phyloP scores from a whole-genome alignment of 1,284 basidiomycete species.

The Trametes pubescens region DNA sequence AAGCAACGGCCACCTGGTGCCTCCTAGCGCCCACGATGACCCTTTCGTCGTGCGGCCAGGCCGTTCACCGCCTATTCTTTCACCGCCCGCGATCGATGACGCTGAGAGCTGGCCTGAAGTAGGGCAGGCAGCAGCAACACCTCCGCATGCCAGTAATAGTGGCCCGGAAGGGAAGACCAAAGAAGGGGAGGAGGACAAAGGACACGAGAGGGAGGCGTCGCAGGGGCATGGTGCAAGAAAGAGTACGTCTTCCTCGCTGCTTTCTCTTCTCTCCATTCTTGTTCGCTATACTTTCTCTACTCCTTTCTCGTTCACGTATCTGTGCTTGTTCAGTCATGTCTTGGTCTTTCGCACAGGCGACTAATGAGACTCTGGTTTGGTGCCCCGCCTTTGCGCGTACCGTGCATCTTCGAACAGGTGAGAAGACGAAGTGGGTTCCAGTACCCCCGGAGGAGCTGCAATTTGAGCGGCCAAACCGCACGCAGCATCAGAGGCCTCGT shows the following conservation, averaged over 20 bases:
- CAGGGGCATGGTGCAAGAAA: slow-evolving; percentile 49
- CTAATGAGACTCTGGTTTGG: slow-evolving; percentile 25
- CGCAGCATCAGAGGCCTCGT: slow-evolving; percentile 34
- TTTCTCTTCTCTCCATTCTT: slow-evolving; percentile 21
- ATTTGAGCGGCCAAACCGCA: slow-evolving; percentile 45
- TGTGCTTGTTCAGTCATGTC: slow-evolving; percentile 9
- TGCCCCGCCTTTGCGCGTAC: slow-evolving; percentile 21
- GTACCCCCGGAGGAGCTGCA: slow-evolving; percentile 65
- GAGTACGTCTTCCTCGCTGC: slow-evolving; percentile 51
- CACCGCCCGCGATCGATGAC: slow-evolving; percentile 46
- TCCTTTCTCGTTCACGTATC: slow-evolving; percentile 2
- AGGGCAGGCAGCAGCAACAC: slow-evolving; percentile 43
- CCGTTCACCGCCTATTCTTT: slow-evolving; percentile 23
- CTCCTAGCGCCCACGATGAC: slow-evolving; percentile 45
- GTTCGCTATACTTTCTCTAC: slow-evolving; percentile 12
- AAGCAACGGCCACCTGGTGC: slow-evolving; percentile 21
- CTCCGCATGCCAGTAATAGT: slow-evolving; percentile 30
- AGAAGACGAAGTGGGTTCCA: slow-evolving; percentile 67
- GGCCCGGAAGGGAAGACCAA: slow-evolving; percentile 33
- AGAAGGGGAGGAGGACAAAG: slow-evolving; percentile 35
- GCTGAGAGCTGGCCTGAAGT: slow-evolving; percentile 58
- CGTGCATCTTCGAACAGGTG: slow-evolving; percentile 45
- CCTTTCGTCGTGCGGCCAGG: slow-evolving; percentile 51
- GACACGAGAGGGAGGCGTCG: slow-evolving; percentile 38
- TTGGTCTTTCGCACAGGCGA: slow-evolving; percentile 15